Conservation (phyloP, 164 flowering plant genomes). For the Stephania japonica region DNA sequence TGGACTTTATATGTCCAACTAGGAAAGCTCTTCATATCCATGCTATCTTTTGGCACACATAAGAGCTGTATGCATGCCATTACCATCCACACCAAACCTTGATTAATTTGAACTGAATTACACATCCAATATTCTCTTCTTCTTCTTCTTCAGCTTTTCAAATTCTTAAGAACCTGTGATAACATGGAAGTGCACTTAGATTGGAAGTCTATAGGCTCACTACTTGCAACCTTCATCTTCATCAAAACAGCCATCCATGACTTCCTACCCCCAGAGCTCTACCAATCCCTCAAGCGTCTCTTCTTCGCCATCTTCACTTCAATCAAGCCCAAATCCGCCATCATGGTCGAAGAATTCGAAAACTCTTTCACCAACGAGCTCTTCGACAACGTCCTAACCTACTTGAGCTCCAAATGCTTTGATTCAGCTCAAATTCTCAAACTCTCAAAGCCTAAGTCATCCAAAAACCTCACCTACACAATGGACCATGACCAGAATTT, state of each 20-base stretch:
- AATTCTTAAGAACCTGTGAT: no score
- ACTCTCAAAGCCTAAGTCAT: conserved; percentile 22
- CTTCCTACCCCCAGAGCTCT: conserved; percentile 26
- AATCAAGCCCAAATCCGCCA: conserved; percentile 14
- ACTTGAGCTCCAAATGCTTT: conserved; percentile 23
- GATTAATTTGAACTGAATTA: no score
- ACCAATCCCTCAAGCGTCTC: conserved; percentile 13
- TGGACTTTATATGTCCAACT: no score
- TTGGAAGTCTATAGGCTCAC: conserved; percentile 30
- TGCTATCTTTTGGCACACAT: no score
- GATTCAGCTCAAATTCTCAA: conserved; percentile 19
- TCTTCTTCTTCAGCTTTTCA: no score
- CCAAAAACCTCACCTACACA: conserved; percentile 17
- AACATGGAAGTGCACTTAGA: conserved; percentile 18
- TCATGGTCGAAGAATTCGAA: conserved; percentile 26
- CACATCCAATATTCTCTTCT: no score
- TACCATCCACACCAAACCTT: no score
- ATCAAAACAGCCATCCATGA: conserved; percentile 17
- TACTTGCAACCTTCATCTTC: conserved; percentile 25
- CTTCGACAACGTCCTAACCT: conserved; percentile 20
- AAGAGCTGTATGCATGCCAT: no score
- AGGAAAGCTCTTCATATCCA: no score
- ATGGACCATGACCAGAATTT: conserved; percentile 21
- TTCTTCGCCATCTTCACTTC: conserved; percentile 12
- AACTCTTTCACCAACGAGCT: conserved; percentile 23